Percentiles rank a stretch among this genome's conserved stretches.
phyloP scores from a whole-genome alignment of 306 rosid genomes.

The Trifolium subterraneum region DNA sequence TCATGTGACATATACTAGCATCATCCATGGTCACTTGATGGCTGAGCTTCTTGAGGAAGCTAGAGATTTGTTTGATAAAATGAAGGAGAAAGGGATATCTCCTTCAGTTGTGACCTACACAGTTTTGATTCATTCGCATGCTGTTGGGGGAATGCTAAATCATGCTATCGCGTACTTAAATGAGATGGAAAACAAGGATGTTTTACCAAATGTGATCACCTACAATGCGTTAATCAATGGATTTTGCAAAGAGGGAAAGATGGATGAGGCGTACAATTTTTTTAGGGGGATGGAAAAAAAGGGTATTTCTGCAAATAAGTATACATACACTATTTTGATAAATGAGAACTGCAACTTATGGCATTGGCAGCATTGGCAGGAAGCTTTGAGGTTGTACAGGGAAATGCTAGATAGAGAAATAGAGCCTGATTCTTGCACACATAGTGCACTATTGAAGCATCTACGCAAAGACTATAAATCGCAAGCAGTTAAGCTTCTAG shows the following conservation, averaged over 20 bases:
- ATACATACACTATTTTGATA: conserved; percentile 80
- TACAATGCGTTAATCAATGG: conserved; percentile 85
- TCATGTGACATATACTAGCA: conserved; percentile 77
- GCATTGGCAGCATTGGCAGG: conserved; percentile 73
- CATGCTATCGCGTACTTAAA: conserved; percentile 63
- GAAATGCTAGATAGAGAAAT: conserved; percentile 75
- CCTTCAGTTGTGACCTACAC: conserved; percentile 88
- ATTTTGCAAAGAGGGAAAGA: conserved; percentile 61
- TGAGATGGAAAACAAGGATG: conserved; percentile 69
- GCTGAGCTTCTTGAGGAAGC: conserved; percentile 65
- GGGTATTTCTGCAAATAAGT: conserved; percentile 77
- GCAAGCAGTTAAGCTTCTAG: conserved; percentile 55
- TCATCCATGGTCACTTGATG: conserved; percentile 70
- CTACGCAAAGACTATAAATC: conserved; percentile 58
- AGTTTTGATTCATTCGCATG: conserved; percentile 73
- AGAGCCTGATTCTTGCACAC: conserved; percentile 77
- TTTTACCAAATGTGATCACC: conserved; percentile 78
- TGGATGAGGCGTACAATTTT: conserved; percentile 61
- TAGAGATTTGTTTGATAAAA: conserved; percentile 59
- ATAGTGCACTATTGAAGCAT: conserved; percentile 65
- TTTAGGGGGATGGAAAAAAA: conserved; percentile 68
- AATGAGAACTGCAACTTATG: conserved; percentile 66
- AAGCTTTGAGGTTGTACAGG: conserved; percentile 71
- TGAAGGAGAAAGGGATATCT: conserved; percentile 62
- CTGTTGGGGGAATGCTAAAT: conserved; percentile 59